phyloP scores from a whole-genome alignment of 257 asterid species.

The Fraxinus quadrangulata region DNA sequence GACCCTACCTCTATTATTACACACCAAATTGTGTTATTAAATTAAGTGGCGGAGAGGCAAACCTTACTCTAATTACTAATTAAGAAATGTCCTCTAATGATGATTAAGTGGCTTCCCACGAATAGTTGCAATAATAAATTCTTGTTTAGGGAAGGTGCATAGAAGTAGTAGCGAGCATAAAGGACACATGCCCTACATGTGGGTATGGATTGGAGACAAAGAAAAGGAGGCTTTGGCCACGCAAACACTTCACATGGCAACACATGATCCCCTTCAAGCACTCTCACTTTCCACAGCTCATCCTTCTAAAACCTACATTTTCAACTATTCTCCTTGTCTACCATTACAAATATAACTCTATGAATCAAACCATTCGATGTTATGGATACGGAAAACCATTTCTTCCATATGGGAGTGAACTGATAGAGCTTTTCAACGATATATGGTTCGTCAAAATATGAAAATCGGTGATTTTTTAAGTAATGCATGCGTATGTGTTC shows the following conservation, averaged over 20 bases:
- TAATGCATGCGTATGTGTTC: too few species aligned
- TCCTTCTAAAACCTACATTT: conserved; percentile 35
- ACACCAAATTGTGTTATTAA: not conserved
- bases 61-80: conserved; percentile 5
- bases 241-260: conserved; percentile 80
- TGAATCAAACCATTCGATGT: not conserved
- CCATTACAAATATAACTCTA: not conserved
- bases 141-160: conserved; percentile 29
- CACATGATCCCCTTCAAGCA: conserved; percentile 45
- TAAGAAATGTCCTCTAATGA: conserved; percentile 18
- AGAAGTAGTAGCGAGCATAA: conserved; percentile 23
- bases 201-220: conserved; percentile 68
- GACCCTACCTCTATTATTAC: not conserved
- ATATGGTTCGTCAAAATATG: too few species aligned
- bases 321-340: conserved; percentile 22
- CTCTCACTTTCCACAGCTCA: conserved; percentile 67
- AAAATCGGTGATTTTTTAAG: too few species aligned
- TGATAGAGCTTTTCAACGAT: too few species aligned
- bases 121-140: conserved; percentile 20
- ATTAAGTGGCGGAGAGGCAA: conserved; percentile 8
- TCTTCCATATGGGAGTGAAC: too few species aligned
- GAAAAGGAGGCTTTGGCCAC: conserved; percentile 46
- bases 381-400: too few species aligned
- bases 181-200: conserved; percentile 56
- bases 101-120: conserved; percentile 21